Percentiles rank a stretch among this genome's conserved stretches.
Evolutionary conservation across 148 eudicot species (phyloP).

Genomic region (Silene uniflora): DNA sequence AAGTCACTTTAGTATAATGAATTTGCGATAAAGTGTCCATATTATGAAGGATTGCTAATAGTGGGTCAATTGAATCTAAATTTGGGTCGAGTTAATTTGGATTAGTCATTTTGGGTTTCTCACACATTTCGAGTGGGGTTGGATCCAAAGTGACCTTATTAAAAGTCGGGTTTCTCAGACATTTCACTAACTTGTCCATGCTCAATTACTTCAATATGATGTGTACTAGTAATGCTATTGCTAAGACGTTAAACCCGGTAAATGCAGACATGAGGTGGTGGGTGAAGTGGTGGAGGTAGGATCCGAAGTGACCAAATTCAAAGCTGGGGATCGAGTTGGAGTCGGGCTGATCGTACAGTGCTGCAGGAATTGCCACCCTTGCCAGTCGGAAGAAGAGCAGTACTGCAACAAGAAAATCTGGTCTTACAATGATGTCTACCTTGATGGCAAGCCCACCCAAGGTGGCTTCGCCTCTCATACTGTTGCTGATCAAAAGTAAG

Average conservation of each 20-base stretch:
- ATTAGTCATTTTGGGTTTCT: no score
- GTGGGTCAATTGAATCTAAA: no score
- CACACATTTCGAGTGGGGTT: no score
- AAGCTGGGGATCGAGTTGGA: constrained; percentile 63
- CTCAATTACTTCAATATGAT: not conserved
- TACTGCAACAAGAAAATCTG: constrained; percentile 90
- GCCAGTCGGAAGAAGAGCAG: constrained; percentile 68
- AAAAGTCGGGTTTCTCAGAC: no score
- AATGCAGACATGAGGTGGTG: constrained; percentile 77
- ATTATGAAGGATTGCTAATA: no score
- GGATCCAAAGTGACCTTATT: no score
- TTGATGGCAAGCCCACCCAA: constrained; percentile 88
- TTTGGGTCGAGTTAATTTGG: no score
- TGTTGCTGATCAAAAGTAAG: constrained; percentile 79
- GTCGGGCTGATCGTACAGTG: constrained; percentile 71
- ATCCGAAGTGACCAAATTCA: constrained; percentile 56
- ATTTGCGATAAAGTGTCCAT: no score
- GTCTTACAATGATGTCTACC: constrained; percentile 86
- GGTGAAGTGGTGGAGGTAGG: constrained; percentile 87
- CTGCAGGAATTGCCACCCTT: constrained; percentile 62
- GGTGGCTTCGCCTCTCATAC: constrained; percentile 79
- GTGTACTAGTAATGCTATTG: not conserved
- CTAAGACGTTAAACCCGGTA: not conserved
- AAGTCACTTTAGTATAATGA: no score
- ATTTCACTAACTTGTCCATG: no score